Evolutionary conservation across 1,284 basidiomycete genomes (phyloP).

Genomic region (Takashimella tepidaria): DNA sequence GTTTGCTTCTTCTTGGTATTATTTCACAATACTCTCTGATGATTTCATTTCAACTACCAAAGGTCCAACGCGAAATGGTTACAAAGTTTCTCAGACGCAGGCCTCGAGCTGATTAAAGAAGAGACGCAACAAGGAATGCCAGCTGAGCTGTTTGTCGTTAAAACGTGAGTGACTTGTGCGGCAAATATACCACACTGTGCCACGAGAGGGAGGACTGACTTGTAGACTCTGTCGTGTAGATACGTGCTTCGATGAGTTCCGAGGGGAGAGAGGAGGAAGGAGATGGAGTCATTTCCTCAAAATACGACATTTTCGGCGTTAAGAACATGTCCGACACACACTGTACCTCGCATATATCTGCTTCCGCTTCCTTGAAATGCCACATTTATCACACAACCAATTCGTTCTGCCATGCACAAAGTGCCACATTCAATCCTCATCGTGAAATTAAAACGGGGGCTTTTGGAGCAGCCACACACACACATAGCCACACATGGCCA

Average conservation of each 20-base stretch:
- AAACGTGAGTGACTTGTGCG: constrained; percentile 64
- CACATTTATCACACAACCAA: no score
- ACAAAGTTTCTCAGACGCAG: constrained; percentile 62
- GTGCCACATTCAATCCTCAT: no score
- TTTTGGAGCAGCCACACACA: no score
- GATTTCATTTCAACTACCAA: not conserved
- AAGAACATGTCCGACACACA: not conserved
- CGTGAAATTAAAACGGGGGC: no score
- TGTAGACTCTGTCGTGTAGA: no score
- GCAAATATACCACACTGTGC: no score
- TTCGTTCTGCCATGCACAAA: no score
- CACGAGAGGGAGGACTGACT: no score
- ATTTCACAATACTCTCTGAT: no score
- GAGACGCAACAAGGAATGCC: constrained; percentile 68
- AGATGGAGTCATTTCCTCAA: not conserved
- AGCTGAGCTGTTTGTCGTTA: constrained; percentile 70
- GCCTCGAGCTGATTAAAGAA: constrained; percentile 62
- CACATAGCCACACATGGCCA: no score
- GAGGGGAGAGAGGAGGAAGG: no score
- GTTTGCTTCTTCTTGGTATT: constrained; percentile 3
- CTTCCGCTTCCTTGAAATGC: not conserved
- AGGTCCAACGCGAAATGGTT: constrained; percentile 83
- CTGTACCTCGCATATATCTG: not conserved
- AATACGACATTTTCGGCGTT: not conserved
- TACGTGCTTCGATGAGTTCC: not conserved